Base-by-base conservation (phyloP, 2,329 filamentous ascomycete species). In the Verticillium isaacii region DNA sequence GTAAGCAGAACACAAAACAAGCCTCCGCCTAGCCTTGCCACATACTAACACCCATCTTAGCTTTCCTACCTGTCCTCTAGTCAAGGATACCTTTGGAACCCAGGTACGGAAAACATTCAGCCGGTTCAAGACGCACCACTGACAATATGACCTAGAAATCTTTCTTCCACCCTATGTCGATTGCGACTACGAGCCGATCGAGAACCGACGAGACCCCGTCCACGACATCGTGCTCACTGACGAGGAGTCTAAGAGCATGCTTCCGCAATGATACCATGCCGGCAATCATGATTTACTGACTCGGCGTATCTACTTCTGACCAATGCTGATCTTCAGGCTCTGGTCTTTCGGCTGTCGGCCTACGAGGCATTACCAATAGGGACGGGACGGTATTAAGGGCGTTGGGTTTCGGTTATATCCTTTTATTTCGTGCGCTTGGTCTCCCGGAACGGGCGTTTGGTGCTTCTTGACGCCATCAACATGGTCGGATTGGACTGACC, bases 31-130 rank as follows among this genome's bases (percentile, higher is more conserved):
- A 34, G 32, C 34, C 23, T 60, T 11, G 52, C 45, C 29, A 45
- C 39, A 32, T 25, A 25, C 32, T 56, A 41, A 64, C 54, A 55
- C 19, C 6, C 15, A 17, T n/a, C 15, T 8, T 67, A 92, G 89
- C 92, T 93, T 66, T 91, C 89, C 25, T 94, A 92, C 73, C 85
- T 93, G 58, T 88, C 90, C 64, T 89, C 88, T 6, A 90, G 87
- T 70, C 90, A 94, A 75, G 90, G 90, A 62, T 94, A 92, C 71
- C 86, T 88, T 64, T 94, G 90, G 90, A 93, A 93, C 74, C 90
- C 90, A 74, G 88, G 87, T 89, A 77, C 59, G 75, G 67, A 32
- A 17, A 29, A 34, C 55, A 32, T n/a, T 3, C 15, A 41, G 25
- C 60, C 39, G 45, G 25, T 9, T 50, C 50, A 59, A n/a, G 15